Evolutionary conservation across 306 rosid species (phyloP), one percentile per base, ranked within the genome.

Genomic region (Delonix regia): DNA sequence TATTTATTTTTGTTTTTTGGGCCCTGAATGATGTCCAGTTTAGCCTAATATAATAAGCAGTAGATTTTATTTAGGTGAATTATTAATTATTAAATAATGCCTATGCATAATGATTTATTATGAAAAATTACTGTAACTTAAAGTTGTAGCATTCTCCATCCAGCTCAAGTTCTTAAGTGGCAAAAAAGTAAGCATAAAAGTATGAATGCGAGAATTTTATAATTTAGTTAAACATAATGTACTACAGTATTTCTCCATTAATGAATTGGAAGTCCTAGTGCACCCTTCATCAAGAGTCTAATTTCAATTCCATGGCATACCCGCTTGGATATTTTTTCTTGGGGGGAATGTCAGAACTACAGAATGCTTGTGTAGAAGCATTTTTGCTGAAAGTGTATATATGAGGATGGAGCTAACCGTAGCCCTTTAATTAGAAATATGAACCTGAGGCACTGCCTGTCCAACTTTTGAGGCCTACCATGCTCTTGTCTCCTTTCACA

Each of bases 11-110:
- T n/a, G n/a, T n/a, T n/a, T n/a, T n/a, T n/a, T n/a, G n/a, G n/a
- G n/a, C n/a, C n/a, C n/a, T n/a, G 99, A 95, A 98, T 73, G 99
- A 95, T 83, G 86, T 95, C 80, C 97, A 93, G 98, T 98, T 95
- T 55, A 77, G 81, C 62, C 34, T 68, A 44, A 69, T 85, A 47
- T 48, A 38, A 22, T 82, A 52, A 66, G 39, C 41, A 33, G 59
- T 48, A 34, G 75, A 64, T 67, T 70, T 49, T 71, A 59, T 73
- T 79, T 44, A 27, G 52, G 53, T 67, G 80, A 75, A 49, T 42
- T 63, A 27, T 72, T 41, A 38, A n/a, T n/a, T n/a, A n/a, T n/a
- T n/a, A 27, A 48, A 13, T 71, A 55, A 19, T 19, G 49, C 67
- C 57, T 44, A 30, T 66, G 14, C 60, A 9, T 25, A 48, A 78